Evolutionary conservation across 164 flowering plant genomes (phyloP).

Genomic region (Sextonia rubra): DNA sequence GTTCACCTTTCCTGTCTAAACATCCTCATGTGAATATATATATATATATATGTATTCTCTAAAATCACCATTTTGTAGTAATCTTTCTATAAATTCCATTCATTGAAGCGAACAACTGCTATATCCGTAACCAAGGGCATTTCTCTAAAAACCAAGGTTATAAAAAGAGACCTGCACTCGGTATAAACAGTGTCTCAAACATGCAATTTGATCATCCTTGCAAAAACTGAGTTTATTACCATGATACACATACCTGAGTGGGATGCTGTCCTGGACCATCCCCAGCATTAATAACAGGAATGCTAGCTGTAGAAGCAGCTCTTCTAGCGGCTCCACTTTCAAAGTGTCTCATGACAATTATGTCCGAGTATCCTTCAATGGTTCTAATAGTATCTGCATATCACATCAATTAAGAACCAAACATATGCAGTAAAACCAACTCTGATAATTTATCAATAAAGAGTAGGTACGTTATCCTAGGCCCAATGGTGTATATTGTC

Average conservation of each 20-base stretch:
- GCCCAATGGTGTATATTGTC: not conserved
- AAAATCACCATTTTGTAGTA: too few species aligned
- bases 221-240: not conserved
- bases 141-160: not conserved
- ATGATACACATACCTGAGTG: conserved; percentile 51
- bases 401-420: conserved; percentile 9
- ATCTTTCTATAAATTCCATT: too few species aligned
- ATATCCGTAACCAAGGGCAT: not conserved
- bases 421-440: not conserved
- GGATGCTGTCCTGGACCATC: conserved; percentile 99
- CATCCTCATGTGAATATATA: too few species aligned
- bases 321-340: conserved; percentile 96
- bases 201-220: not conserved
- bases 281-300: conserved; percentile 96
- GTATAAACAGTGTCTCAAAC: not conserved
- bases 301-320: conserved; percentile 79
- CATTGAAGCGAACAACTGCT: too few species aligned
- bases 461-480: not conserved
- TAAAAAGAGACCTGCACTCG: not conserved
- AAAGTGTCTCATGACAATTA: conserved; percentile 96
- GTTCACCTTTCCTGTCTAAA: too few species aligned
- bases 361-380: conserved; percentile 93
- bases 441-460: too few species aligned
- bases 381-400: conserved; percentile 87
- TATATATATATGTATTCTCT: too few species aligned